A percentile compares a stretch with the other conserved stretches of the same genome.
These are phyloP conservation scores for Amanita molliuscula DNA, from an alignment of 768 basidiomycete species.

Conservation along the genomic window DNA sequence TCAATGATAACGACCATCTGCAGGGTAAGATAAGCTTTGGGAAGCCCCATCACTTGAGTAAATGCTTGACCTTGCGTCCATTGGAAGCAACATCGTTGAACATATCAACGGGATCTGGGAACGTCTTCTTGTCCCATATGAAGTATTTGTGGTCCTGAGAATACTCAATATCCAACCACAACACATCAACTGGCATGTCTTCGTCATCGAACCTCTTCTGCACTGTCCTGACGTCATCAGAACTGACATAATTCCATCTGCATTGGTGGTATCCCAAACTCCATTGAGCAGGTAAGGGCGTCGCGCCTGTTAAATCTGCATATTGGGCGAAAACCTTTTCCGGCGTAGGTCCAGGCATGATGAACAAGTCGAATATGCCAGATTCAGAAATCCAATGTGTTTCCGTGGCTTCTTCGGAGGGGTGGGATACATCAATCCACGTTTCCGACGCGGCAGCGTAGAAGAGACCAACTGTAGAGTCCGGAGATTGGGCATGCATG, in stretches of 20 bases:
- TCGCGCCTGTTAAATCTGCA: conserved; percentile 71
- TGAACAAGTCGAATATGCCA: conserved; percentile 89
- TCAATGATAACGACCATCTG: conserved; percentile 98
- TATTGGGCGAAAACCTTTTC: conserved; percentile 81
- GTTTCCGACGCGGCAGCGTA: conserved; percentile 85
- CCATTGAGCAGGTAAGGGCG: conserved; percentile 85
- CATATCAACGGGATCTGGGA: conserved; percentile 95
- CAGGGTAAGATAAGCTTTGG: conserved; percentile 4
- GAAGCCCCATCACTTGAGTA: background rate
- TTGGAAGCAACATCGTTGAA: conserved; percentile 75
- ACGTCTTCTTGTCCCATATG: conserved; percentile 87
- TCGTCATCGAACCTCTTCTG: conserved; percentile 87
- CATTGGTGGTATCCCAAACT: conserved; percentile 95
- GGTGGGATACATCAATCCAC: conserved; percentile 84
- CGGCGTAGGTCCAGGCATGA: conserved; percentile 87
- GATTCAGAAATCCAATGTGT: conserved; percentile 99
- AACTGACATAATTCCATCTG: conserved; percentile 94
- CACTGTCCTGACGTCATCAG: conserved; percentile 78
- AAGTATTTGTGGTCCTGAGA: conserved; percentile 93
- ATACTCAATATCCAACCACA: conserved; percentile 98
- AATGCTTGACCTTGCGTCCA: conserved; percentile 62
- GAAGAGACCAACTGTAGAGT: conserved; percentile 86
- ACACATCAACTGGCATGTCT: conserved; percentile 90
- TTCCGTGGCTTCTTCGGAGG: conserved; percentile 55
- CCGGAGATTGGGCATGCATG: conserved; percentile 84